Percentiles rank a stretch among this genome's conserved stretches.
Conservation (phyloP, 371 early-diverging fungal species). For the Mortierella sp. region DNA sequence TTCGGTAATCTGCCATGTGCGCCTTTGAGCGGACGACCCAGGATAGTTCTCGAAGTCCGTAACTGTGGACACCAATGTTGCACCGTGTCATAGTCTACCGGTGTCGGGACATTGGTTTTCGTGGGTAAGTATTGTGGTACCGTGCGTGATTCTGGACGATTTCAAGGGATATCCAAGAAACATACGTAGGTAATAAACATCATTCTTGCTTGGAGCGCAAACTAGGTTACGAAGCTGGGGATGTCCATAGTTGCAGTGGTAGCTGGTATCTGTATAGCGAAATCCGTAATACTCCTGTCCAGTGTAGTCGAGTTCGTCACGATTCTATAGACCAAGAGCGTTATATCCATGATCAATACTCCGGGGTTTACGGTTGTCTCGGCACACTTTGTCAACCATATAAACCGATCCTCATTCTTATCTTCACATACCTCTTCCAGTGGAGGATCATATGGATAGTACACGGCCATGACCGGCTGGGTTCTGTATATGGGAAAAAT, state of each 20-base stretch:
- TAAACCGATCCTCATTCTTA: no score
- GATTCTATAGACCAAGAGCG: slow-evolving; percentile 14
- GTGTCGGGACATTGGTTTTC: no score
- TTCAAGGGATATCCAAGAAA: neutral
- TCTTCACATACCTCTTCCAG: no score
- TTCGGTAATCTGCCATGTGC: slow-evolving; percentile 52
- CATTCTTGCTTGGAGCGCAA: slow-evolving; percentile 77
- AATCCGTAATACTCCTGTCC: slow-evolving; percentile 37
- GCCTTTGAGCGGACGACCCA: slow-evolving; percentile 59
- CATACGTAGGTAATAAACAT: slow-evolving; percentile 74
- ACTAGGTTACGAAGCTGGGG: slow-evolving; percentile 85
- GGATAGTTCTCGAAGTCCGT: slow-evolving; percentile 55
- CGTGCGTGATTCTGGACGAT: no score
- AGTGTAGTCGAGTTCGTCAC: slow-evolving; percentile 22
- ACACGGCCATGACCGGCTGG: no score
- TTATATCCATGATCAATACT: neutral
- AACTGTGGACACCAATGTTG: slow-evolving; percentile 75
- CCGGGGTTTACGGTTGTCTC: neutral
- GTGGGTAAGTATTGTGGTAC: no score
- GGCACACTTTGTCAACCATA: no score
- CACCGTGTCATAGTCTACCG: slow-evolving; percentile 62
- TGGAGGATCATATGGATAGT: no score
- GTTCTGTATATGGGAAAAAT: no score
- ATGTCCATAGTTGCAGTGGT: slow-evolving; percentile 59
- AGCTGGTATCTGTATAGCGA: slow-evolving; percentile 42